Base-by-base conservation (phyloP, 2,329 filamentous ascomycete species). In the Karstenula rhodostoma region DNA sequence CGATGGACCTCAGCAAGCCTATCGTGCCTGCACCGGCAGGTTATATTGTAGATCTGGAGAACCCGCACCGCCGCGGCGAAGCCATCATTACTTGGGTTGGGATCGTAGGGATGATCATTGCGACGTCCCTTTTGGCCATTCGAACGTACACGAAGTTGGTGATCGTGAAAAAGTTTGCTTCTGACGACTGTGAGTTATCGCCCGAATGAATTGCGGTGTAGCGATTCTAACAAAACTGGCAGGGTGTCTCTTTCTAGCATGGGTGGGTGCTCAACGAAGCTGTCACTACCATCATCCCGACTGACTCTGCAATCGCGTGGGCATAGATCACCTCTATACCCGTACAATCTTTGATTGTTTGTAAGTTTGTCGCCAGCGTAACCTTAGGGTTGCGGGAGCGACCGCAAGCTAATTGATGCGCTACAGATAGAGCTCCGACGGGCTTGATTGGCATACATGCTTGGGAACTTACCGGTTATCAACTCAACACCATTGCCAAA, bases 21-120 rank as follows among this genome's bases (percentile, higher is more conserved):
- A 59, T 59, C 17, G 43, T 62, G 3, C 61, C 61, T 40, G 59
- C 70, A 2, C 70, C 71, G 1, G 42, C 50, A 0, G 69, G 65
- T 10, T 73, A 71, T 52, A 22, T 63, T 12, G 67, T 72, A 15
- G 58, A 73, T 54, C 70, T 73, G 47, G 67, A 65, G 17, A 62
- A 73, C 13, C 71, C 71, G 7, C 58, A 62, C 27, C 58, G 69
- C 13, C 58, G 59, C 25, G 65, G 61, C 12, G 65, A 71, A 19
- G 51, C 43, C 2, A 37, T 62, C 5, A 59, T 68, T 1, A 69
- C 65, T 23, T 60, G 57, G 33, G 53, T 73, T 1, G 63, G 64
- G 8, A 62, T 60, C 3, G 55, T 71, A 13, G 67, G 69, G 2
- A 63, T 65, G 17, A 37, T 65, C 23, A 35, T 71, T 17, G 57